Evolutionary conservation across 2,329 filamentous ascomycete genomes (phyloP).

Genomic region (Incumbomyces delicatus): DNA sequence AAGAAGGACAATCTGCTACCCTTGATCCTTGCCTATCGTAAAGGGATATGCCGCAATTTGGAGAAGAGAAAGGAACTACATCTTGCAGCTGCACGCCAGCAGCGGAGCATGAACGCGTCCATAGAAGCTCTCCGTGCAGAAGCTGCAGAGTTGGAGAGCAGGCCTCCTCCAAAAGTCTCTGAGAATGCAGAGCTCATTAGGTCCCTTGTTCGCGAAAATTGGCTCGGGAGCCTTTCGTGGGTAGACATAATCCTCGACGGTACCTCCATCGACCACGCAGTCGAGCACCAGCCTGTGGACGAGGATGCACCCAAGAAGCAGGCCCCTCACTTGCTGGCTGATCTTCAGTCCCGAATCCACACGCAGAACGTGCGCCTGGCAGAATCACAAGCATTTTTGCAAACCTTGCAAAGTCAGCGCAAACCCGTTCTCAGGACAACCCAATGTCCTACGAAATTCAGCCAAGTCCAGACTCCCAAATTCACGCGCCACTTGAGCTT

Average conservation of each 20-base stretch:
- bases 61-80: conserved; percentile 25
- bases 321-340: conserved; percentile 23
- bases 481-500: too few relatives aligned
- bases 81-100: conserved; percentile 35
- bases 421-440: conserved; percentile 9
- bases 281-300: conserved; percentile 12
- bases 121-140: conserved; percentile 31
- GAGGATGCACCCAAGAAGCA: conserved; percentile 2
- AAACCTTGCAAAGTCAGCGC: conserved; percentile 18
- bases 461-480: too few relatives aligned
- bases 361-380: conserved; percentile 59
- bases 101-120: conserved; percentile 39
- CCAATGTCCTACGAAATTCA: too few relatives aligned
- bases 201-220: conserved; percentile 29
- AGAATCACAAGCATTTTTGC: conserved; percentile 63
- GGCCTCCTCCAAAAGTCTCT: not conserved
- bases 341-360: conserved; percentile 39
- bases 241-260: conserved; percentile 61
- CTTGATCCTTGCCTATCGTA: not conserved
- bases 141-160: conserved; percentile 22
- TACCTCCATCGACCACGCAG: conserved; percentile 42
- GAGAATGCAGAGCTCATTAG: not conserved
- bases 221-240: conserved; percentile 69
- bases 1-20: not conserved
- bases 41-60: conserved; percentile 1